These are phyloP conservation scores for Aspergillus alliaceus DNA, from an alignment of 2,329 filamentous ascomycete species.

Conservation along the genomic window DNA sequence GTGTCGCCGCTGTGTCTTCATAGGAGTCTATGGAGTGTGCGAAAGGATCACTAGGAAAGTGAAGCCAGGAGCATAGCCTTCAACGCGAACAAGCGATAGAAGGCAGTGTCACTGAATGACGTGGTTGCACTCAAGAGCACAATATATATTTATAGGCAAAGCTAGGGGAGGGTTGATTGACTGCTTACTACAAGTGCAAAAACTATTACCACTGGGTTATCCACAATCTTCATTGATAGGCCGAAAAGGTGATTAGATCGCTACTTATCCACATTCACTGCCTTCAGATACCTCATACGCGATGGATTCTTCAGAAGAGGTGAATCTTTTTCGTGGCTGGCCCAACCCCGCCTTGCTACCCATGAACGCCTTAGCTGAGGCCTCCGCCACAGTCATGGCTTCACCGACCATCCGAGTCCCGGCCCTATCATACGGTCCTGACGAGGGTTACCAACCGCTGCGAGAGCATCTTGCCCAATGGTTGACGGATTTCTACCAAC, in stretches of 20 bases:
- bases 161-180: background rate
- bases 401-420: constrained; percentile 59
- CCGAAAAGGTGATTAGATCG: background rate
- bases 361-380: constrained; percentile 59
- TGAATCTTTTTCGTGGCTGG: constrained; percentile 49
- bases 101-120: background rate
- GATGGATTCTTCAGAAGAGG: constrained; percentile 17
- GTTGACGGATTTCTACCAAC: constrained; percentile 65
- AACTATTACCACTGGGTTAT: background rate
- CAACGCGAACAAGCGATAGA: background rate
- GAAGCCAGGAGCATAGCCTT: background rate
- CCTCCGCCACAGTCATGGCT: constrained; percentile 62
- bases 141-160: background rate
- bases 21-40: background rate
- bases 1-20: background rate
- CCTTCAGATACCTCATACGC: background rate
- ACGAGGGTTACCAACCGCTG: constrained; percentile 71
- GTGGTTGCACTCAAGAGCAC: background rate
- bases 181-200: background rate
- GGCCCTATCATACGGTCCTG: constrained; percentile 77
- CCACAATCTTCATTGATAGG: background rate
- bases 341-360: constrained; percentile 64
- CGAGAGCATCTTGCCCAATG: constrained; percentile 68
- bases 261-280: background rate
- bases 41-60: background rate